Evolutionary conservation across 768 basidiomycete genomes (phyloP), one percentile per base, ranked within the genome.

Genomic region (Gautieria morchelliformis): DNA sequence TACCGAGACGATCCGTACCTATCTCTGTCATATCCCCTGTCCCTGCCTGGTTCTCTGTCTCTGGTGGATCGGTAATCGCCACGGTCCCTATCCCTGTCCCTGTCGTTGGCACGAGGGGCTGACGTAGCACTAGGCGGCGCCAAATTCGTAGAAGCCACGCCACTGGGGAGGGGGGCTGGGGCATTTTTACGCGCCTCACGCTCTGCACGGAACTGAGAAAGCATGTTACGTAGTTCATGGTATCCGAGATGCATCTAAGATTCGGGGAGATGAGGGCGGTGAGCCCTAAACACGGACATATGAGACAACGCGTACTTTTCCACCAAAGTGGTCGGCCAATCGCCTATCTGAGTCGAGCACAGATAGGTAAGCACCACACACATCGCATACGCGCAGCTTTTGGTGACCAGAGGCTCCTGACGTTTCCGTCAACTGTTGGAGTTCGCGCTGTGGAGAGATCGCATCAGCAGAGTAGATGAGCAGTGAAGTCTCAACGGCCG

Each of bases 361-460:
- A 15, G 92, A 95, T 46, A 99, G 80, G 77, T 98, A 98, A n/a
- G 96, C 96, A 65, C 96, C 96, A 69, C 96, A 99, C 30, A 97
- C 94, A 75, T 99, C 96, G 75, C 96, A 98, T n/a, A 99, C 96
- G 61, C 96, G 87, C 64, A 99, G 76, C 73, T 98, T 98, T 73
- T 99, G 96, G 77, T 99, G 96, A n/a, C 96, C 96, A 57, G 93
- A 96, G 5, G 96, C 96, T 56, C 96, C 96, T 41, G 94, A 95
- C 32, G 93, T 98, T 68, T 99, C 96, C 42, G 95, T 96, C 62
- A 99, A 75, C 70, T 93, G 86, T 72, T 96, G 93, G 46, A 98
- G 77, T 66, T 98, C 96, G 58, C 91, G 86, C 89, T 93, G 60
- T 59, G 22, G 30, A 35, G 55, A 58, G 52, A 60, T 53, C 61